phyloP scores from a whole-genome alignment of 2,329 filamentous ascomycete genomes.

The Calonectria pauciramosa region DNA sequence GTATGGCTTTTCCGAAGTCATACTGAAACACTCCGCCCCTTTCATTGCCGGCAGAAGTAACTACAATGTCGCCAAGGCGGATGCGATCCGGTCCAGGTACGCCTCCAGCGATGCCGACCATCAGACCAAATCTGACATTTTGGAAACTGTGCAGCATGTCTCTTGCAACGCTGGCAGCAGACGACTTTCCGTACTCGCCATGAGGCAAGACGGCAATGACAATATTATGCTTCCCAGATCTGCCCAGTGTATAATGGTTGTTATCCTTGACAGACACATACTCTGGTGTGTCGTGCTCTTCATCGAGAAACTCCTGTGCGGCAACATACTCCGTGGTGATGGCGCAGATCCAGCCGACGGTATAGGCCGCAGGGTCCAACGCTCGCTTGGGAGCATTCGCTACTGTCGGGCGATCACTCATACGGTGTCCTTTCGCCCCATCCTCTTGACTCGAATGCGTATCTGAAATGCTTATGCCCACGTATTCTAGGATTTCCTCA shows the following conservation, averaged over 20 bases:
- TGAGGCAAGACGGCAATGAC: neutral
- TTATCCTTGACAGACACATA: neutral
- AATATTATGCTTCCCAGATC: neutral
- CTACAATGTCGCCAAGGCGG: neutral
- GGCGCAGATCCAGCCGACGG: neutral
- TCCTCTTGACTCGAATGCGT: too few species aligned
- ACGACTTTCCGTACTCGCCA: neutral
- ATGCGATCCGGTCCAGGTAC: neutral
- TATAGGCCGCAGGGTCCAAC: neutral
- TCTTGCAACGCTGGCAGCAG: neutral
- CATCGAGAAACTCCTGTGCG: neutral
- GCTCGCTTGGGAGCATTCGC: too few species aligned
- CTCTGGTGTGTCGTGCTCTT: neutral
- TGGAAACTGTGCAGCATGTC: neutral
- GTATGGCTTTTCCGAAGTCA: neutral
- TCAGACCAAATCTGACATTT: neutral
- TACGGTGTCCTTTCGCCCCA: too few species aligned
- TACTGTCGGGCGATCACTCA: too few species aligned
- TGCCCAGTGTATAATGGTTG: neutral
- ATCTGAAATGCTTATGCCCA: too few species aligned
- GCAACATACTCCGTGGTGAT: neutral
- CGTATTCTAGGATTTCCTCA: too few species aligned
- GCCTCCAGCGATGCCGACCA: neutral
- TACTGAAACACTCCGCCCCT: neutral
- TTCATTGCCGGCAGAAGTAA: neutral